Evolutionary conservation across 2,329 filamentous ascomycete species (phyloP), one percentile per base, ranked within the genome.

Genomic region (Penicillium fuscoglaucum): DNA sequence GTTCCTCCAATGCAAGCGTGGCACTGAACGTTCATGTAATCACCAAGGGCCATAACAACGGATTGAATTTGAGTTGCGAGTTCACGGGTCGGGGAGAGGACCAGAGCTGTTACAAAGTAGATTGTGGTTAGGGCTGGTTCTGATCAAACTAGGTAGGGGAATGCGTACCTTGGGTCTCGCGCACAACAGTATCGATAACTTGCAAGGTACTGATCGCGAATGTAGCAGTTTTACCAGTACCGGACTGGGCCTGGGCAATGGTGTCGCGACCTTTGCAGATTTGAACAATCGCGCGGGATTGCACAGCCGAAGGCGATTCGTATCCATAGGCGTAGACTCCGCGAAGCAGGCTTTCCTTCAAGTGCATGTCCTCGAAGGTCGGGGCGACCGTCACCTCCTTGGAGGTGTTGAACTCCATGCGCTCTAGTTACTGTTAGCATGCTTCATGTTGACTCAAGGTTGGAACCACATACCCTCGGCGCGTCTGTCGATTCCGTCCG

Each of bases 1-100:
- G 95, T 99, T 74, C 96, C 95, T 80, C 95, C 95, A 81, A 99
- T 98, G 83, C 95, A 99, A 76, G 95, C 95, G 79, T 99, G 95
- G 87, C 93, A 97, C 82, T 97, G 90, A 70, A 99, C 87, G 82
- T 91, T 95, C 95, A 99, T 98, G 86, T 97, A 99, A 82, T 99
- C 95, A 78, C 95, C 95, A 66, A 99, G 96, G 76, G 95, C 95
- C 74, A 98, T 88, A 66, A 99, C 92, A 74, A 99, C 95, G 85
- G 97, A 98, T 83, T 99, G 95, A 76, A 99, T 99, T 84, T 99
- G 95, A 81, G 96, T 93, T 70, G 95, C 95, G 76, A 99, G 86
- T 86, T 99, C 95, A 83, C 95, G 93, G 45, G 66, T 97, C 2
- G 95, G 95, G 4, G 95, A 97, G 9, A 99, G 86, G 10, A 99